Conservation (phyloP, 2,329 filamentous ascomycete species). For the Fusarium coicis region DNA sequence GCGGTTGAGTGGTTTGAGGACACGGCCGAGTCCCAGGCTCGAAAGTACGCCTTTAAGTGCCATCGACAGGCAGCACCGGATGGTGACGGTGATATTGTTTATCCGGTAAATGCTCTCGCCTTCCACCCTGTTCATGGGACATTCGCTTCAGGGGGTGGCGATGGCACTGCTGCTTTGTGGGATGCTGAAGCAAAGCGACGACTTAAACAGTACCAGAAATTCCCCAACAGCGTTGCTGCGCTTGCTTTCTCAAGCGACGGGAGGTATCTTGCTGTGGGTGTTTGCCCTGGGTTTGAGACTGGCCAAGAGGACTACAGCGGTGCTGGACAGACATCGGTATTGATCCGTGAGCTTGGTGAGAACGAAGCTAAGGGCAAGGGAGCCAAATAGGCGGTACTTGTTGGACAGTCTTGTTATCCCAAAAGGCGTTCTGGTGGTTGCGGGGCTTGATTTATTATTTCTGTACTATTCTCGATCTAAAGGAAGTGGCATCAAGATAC, state of each 20-base stretch:
- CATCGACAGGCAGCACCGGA: constrained; percentile 80
- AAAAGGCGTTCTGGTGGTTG: constrained; percentile 48
- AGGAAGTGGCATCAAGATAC: constrained; percentile 48
- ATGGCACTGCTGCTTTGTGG: constrained; percentile 93
- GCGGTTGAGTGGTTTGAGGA: constrained; percentile 99
- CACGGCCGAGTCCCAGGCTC: constrained; percentile 82
- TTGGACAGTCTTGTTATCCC: constrained; percentile 35
- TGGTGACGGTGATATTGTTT: constrained; percentile 80
- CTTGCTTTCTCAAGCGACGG: constrained; percentile 83
- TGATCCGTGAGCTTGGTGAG: constrained; percentile 85
- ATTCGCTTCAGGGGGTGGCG: constrained; percentile 89
- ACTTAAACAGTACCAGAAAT: constrained; percentile 89
- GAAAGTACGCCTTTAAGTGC: constrained; percentile 99
- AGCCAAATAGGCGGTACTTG: constrained; percentile 63
- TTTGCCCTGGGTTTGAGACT: constrained; percentile 89
- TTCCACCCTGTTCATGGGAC: constrained; percentile 88
- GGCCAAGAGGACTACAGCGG: constrained; percentile 82
- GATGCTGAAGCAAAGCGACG: constrained; percentile 90
- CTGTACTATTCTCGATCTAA: constrained; percentile 33
- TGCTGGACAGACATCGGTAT: constrained; percentile 79
- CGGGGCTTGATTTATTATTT: constrained; percentile 42
- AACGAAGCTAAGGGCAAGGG: constrained; percentile 89
- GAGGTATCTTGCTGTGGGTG: constrained; percentile 79
- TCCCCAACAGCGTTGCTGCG: constrained; percentile 80
- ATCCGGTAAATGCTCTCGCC: constrained; percentile 88